phyloP scores from a whole-genome alignment of 352 stramenopile species.

The Phytophthora sp. region DNA sequence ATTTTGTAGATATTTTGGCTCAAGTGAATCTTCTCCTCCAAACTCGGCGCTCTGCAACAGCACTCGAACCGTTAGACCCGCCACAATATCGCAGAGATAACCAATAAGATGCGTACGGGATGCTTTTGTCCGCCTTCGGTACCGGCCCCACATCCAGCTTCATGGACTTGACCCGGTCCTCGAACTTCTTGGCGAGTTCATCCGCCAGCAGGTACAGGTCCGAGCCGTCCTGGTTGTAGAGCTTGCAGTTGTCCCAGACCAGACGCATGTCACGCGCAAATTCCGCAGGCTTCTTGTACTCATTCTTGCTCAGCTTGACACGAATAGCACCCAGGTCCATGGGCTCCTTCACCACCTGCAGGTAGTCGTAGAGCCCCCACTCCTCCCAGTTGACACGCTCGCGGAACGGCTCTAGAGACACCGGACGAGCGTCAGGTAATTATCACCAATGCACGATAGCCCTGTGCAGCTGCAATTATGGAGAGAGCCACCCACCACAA shows the following conservation, averaged over 20 bases:
- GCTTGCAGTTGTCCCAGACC: constrained; percentile 88
- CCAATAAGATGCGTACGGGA: constrained; percentile 51
- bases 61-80: constrained; percentile 1
- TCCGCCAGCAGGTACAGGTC: constrained; percentile 88
- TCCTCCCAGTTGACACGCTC: constrained; percentile 92
- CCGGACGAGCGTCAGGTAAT: background rate
- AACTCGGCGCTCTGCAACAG: constrained; percentile 64
- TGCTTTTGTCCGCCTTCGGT: constrained; percentile 65
- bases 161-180: constrained; percentile 85
- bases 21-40: constrained; percentile 87
- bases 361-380: constrained; percentile 91
- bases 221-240: constrained; percentile 90
- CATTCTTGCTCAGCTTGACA: constrained; percentile 73
- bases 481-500: constrained; percentile 44
- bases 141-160: constrained; percentile 80
- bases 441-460: background rate
- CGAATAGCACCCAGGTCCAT: constrained; percentile 93
- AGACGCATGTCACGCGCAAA: constrained; percentile 87
- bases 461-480: background rate
- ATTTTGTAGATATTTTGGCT: constrained; percentile 93
- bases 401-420: constrained; percentile 74
- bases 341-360: constrained; percentile 90
- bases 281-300: constrained; percentile 86
- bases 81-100: background rate
- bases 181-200: constrained; percentile 88